A percentile compares a stretch with the other conserved stretches of the same genome.
Conservation (phyloP, 2,329 filamentous ascomycete species). For the Paracamarosporium sp. region DNA sequence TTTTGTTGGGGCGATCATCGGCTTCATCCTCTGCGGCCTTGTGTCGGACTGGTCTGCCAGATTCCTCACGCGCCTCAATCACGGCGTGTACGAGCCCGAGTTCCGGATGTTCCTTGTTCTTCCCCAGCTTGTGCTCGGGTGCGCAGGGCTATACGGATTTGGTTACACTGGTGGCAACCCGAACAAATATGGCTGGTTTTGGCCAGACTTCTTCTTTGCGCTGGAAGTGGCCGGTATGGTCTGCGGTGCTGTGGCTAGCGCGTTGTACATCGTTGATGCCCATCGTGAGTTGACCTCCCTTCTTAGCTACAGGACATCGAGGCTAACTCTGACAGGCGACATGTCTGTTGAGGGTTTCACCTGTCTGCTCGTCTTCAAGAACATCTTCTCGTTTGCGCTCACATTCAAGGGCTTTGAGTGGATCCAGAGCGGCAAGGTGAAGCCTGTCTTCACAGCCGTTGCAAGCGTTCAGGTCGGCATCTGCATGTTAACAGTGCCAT, state of each 20-base stretch:
- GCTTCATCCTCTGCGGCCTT: conserved; percentile 76
- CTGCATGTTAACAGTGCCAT: conserved; percentile 76
- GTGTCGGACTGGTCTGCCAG: conserved; percentile 76
- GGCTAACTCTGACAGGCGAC: conserved; percentile 60
- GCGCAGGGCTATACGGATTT: conserved; percentile 83
- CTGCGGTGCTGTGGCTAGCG: conserved; percentile 83
- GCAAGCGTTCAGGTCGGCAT: conserved; percentile 79
- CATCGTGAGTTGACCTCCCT: conserved; percentile 64
- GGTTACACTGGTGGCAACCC: conserved; percentile 73
- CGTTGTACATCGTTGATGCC: conserved; percentile 90
- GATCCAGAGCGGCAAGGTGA: conserved; percentile 70
- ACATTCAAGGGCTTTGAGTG: conserved; percentile 87
- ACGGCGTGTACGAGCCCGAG: conserved; percentile 87
- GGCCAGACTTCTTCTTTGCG: conserved; percentile 82
- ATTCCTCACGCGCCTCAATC: conserved; percentile 74
- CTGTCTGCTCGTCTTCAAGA: conserved; percentile 91
- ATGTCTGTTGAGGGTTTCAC: conserved; percentile 89
- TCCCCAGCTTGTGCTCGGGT: conserved; percentile 79
- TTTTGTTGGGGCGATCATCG: conserved; percentile 81
- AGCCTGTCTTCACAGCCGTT: conserved; percentile 72
- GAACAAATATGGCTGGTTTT: conserved; percentile 70
- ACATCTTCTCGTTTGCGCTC: conserved; percentile 86
- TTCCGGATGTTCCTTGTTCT: conserved; percentile 85
- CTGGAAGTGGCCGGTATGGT: conserved; percentile 91
- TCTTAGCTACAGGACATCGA: neutral